phyloP scores from a whole-genome alignment of 2,329 filamentous ascomycete genomes.

The Colletotrichum horii region DNA sequence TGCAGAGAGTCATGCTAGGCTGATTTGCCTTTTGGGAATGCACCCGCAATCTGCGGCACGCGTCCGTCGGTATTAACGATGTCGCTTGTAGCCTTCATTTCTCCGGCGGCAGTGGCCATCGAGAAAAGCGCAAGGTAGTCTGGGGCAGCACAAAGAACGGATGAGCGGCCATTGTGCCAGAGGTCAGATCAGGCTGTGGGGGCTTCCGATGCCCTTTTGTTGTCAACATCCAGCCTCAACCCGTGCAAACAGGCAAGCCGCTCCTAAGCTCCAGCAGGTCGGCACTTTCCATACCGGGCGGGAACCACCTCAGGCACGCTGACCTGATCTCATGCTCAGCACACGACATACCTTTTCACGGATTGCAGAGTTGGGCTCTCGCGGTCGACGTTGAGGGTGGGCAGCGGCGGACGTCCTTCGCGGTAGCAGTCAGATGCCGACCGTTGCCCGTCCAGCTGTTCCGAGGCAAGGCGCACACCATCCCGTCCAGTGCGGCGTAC shows the following conservation, averaged over 20 bases:
- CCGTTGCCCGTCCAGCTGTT: not conserved
- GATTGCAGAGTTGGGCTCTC: not conserved
- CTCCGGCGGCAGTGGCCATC: not conserved
- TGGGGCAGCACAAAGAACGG: not conserved
- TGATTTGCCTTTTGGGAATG: not conserved
- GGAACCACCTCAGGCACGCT: not conserved
- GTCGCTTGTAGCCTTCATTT: not conserved
- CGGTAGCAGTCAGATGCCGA: conserved; percentile 8
- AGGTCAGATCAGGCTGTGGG: not conserved
- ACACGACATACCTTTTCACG: not conserved
- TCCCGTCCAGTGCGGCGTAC: not conserved
- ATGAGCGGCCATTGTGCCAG: not conserved
- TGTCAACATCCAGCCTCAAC: not conserved
- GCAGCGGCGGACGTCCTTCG: not conserved
- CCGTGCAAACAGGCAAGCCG: not conserved
- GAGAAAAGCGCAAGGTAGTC: not conserved
- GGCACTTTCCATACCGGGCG: not conserved
- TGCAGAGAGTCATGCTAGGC: not conserved
- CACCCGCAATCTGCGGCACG: not conserved
- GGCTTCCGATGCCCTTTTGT: not conserved
- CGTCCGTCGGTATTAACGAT: not conserved
- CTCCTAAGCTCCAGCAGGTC: not conserved
- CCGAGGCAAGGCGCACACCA: conserved; percentile 4
- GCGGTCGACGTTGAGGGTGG: not conserved
- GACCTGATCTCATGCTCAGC: too few species aligned